These are phyloP conservation scores for Dendrostoma leiphaemia DNA, from an alignment of 2,329 filamentous ascomycete species.

Conservation along the genomic window DNA sequence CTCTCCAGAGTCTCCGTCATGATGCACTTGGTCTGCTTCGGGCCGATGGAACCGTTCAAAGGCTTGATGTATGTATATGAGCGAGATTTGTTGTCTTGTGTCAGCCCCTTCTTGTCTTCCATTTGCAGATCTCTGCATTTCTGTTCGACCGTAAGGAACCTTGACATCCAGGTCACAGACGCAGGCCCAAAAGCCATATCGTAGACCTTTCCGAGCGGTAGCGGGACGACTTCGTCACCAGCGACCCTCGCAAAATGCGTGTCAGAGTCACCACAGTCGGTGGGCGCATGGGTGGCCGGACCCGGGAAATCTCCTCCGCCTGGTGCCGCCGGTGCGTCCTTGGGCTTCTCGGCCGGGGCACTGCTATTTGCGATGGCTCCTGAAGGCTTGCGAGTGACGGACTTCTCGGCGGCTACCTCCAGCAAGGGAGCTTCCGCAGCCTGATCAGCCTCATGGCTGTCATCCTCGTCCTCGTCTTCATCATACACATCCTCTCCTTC, in stretches of 20 bases:
- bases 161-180: conserved; percentile 78
- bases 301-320: conserved; percentile 73
- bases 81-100: conserved; percentile 70
- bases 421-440: conserved; percentile 39
- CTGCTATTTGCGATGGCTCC: conserved; percentile 47
- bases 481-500: conserved; percentile 78
- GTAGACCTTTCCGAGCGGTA: conserved; percentile 90
- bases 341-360: conserved; percentile 44
- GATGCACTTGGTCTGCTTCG: conserved; percentile 91
- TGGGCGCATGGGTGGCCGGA: conserved; percentile 75
- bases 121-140: conserved; percentile 87
- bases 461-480: conserved; percentile 73
- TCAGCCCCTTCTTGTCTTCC: conserved; percentile 78
- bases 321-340: conserved; percentile 43
- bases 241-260: conserved; percentile 82
- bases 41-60: conserved; percentile 77
- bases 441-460: conserved; percentile 60
- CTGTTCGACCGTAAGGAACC: conserved; percentile 82
- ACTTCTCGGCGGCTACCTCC: conserved; percentile 60
- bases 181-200: conserved; percentile 80
- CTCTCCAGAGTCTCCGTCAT: conserved; percentile 81
- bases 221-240: conserved; percentile 81
- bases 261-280: conserved; percentile 76
- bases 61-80: conserved; percentile 91
- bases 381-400: conserved; percentile 70